Evolutionary conservation across 495 filamentous ascomycete species (phyloP).

Genomic region (Lasiosphaeria hispida): DNA sequence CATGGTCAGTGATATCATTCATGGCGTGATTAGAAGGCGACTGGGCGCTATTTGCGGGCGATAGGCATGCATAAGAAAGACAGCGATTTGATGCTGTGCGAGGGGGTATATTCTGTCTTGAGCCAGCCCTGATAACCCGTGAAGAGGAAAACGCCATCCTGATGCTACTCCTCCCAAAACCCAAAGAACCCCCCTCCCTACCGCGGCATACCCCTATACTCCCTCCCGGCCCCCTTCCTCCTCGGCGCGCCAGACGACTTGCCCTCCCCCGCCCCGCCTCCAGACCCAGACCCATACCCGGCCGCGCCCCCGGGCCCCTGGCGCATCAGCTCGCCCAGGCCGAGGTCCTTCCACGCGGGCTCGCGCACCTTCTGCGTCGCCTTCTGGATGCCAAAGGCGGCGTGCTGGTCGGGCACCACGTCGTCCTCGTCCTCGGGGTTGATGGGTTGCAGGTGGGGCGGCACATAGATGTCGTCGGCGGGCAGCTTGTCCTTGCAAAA

Average conservation of each 20-base stretch:
- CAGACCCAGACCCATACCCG: not conserved
- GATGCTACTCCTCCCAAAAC: not conserved
- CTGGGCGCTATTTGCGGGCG: not conserved
- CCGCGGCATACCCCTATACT: conserved; percentile 45
- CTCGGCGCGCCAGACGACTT: not conserved
- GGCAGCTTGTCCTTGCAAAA: conserved; percentile 68
- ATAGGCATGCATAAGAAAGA: not conserved
- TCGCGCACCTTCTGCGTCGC: conserved; percentile 72
- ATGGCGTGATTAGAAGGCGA: not conserved
- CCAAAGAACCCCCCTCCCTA: conserved; percentile 20
- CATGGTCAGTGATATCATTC: not conserved
- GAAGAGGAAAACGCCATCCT: not conserved
- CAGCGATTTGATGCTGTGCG: not conserved
- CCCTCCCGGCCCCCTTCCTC: conserved; percentile 14
- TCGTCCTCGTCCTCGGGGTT: conserved; percentile 99
- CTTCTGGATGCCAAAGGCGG: conserved; percentile 90
- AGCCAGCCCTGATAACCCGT: not conserved
- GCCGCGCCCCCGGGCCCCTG: conserved; percentile 39
- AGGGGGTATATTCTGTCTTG: too few species aligned
- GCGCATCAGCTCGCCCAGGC: conserved; percentile 67
- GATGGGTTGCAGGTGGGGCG: conserved; percentile 82
- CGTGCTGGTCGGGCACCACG: conserved; percentile 95
- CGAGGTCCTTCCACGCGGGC: conserved; percentile 83
- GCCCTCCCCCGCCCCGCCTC: not conserved
- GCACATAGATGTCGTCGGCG: conserved; percentile 81